Evolutionary conservation across 2,329 filamentous ascomycete genomes (phyloP), one percentile per base, ranked within the genome.

Genomic region (Xylaria sp.): DNA sequence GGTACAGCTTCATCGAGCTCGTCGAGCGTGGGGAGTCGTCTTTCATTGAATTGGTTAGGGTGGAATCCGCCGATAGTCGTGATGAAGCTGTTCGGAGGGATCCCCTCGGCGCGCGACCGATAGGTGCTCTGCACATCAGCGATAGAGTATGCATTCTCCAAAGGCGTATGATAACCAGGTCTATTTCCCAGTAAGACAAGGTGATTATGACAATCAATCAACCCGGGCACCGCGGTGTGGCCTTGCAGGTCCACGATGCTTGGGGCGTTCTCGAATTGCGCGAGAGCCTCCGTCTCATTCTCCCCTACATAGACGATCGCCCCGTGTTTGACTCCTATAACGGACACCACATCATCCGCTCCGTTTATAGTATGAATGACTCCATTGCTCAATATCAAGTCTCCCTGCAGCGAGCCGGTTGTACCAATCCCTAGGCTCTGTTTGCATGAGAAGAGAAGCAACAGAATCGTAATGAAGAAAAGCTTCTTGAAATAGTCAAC

Each of bases 191-290:
- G 58, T 5, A 78, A 65, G 20, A 78, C 76, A 18, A 77, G 72
- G 66, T 78, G 75, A 66, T 77, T 77, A 67, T 78, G 76, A 57
- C 73, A 72, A 68, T 77, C 76, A 64, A 78, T 74, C 15, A 78
- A 66, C 1, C 76, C 76, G 0, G 76, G 75, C 12, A 77, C 57
- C 2, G 74, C 70, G 1, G 73, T 55, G n/a, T 69, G 73, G 4
- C 73, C 74, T 10, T 67, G 31, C 9, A 78, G 65, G 67, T 78
- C 72, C 39, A 77, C 65, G 28, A 59, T 59, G 28, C n/a, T 58
- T n/a, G 72, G 72, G 18, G 62, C 6, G 7, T 39, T 48, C 48
- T 46, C 59, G 54, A 72, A 73, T 23, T 56, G 48, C 1, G 46
- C 34, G 1, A 69, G 54, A 3, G 75, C 76, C 1, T 74, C 73